Base-by-base conservation (phyloP, 1,284 basidiomycete species). In the Apiotrichum laibachii region DNA sequence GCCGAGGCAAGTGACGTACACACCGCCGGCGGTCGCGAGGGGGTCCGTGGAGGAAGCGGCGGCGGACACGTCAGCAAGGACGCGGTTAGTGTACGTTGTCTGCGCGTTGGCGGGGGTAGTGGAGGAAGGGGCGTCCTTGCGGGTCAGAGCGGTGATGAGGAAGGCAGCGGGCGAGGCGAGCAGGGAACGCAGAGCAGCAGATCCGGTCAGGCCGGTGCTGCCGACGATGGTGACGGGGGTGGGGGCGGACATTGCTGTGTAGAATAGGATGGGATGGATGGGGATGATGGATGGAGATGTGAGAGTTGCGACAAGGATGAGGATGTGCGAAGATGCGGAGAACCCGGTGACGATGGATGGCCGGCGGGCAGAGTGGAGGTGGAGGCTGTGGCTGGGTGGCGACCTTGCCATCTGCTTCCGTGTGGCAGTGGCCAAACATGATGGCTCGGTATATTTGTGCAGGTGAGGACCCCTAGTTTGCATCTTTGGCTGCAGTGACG, bases 161-260 rank as follows among this genome's bases (percentile, higher is more conserved):
- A 76, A 70, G 0, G 69, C 53, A 15, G 59, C 40, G 8, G 70
- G 51, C 9, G 69, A 68, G 18, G 62, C 18, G 43, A 78, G 66
- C 35, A 77, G 63, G 11, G 59, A 46, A 2, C 21, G 15, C 46
- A 77, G 66, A 0, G 73, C 63, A 12, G 59, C 62, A 8, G 65
- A 62, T 22, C 77, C 77, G 1, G 76, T 77, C 9, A 78, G 71
- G 42, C 77, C 77, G 2, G 77, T 78, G 7, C 70, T 67, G 45
- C 77, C 77, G 35, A 70, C 69, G 19, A 77, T 65, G 18, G 73
- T 73, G 53, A 78, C 52, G 19, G 68, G 55, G 33, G 53, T 66
- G 15, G 67, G 52, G 51, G 51, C 10, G 10, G 56, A 19, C 54
- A 55, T 55, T 6, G 40, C 15, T 48, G 52, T 47, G 22, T 15